phyloP scores from a whole-genome alignment of 768 basidiomycete genomes.

The Phylloporus sp. region DNA sequence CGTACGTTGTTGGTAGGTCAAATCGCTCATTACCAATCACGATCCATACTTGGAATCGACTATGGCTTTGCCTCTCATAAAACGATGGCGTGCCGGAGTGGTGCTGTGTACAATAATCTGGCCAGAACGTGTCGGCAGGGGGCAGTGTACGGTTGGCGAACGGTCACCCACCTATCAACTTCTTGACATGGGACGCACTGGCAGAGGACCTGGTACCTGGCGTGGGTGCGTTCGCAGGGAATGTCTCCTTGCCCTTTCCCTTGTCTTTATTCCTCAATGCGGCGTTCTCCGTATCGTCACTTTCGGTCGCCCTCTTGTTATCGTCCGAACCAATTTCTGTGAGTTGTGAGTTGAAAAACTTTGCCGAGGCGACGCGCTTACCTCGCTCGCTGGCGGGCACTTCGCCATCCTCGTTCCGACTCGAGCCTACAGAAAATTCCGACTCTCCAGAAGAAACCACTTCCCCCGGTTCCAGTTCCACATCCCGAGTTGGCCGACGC shows the following conservation, averaged over 20 bases:
- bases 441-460: conserved; percentile 22
- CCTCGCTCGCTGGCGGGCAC: conserved; percentile 7
- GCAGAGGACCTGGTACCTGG: neutral
- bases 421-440: conserved; percentile 22
- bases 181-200: conserved; percentile 11
- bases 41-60: conserved; percentile 41
- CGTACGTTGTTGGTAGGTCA: conserved; percentile 40
- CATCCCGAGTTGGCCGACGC: neutral
- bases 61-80: conserved; percentile 21
- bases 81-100: conserved; percentile 31
- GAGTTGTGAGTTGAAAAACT: neutral
- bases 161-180: conserved; percentile 11
- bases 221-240: neutral
- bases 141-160: neutral
- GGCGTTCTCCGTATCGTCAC: neutral
- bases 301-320: neutral
- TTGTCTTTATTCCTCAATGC: neutral
- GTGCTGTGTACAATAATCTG: conserved; percentile 20
- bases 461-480: conserved; percentile 25
- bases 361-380: neutral
- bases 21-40: conserved; percentile 40
- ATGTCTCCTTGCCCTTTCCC: conserved; percentile 9
- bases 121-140: neutral
- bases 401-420: conserved; percentile 16
- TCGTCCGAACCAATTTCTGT: neutral